Evolutionary conservation across 305 asterid genomes (phyloP).

Genomic region (Solanum aculeatissimum): DNA sequence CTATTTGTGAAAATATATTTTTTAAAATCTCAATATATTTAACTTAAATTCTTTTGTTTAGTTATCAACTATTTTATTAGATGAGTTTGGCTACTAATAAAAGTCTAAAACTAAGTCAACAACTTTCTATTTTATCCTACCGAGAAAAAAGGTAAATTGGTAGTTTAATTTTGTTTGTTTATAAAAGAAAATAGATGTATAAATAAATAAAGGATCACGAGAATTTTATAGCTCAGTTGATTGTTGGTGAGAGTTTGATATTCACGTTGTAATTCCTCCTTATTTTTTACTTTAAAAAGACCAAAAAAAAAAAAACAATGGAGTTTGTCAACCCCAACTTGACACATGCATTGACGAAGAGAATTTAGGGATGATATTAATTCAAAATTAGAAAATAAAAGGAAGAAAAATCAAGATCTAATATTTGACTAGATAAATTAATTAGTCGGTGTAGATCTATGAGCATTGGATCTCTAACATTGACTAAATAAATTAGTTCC

Average conservation of each 20-base stretch:
- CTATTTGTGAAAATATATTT: background rate
- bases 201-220: too few species aligned
- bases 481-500: background rate
- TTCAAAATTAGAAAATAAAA: background rate
- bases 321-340: background rate
- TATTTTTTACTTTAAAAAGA: too few species aligned
- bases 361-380: background rate
- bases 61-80: background rate
- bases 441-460: background rate
- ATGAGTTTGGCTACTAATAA: background rate
- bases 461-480: background rate
- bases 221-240: too few species aligned
- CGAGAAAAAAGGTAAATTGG: too few species aligned
- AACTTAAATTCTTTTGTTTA: background rate
- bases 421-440: background rate
- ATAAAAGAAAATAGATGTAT: background rate
- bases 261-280: too few species aligned
- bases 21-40: background rate
- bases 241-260: too few species aligned
- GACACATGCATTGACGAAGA: background rate
- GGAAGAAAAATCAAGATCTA: background rate
- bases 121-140: too few species aligned
- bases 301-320: too few species aligned
- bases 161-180: background rate
- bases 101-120: background rate